These are phyloP conservation scores for Corinectria fuckeliana DNA, from an alignment of 2,329 filamentous ascomycete genomes.

Conservation along the genomic window DNA sequence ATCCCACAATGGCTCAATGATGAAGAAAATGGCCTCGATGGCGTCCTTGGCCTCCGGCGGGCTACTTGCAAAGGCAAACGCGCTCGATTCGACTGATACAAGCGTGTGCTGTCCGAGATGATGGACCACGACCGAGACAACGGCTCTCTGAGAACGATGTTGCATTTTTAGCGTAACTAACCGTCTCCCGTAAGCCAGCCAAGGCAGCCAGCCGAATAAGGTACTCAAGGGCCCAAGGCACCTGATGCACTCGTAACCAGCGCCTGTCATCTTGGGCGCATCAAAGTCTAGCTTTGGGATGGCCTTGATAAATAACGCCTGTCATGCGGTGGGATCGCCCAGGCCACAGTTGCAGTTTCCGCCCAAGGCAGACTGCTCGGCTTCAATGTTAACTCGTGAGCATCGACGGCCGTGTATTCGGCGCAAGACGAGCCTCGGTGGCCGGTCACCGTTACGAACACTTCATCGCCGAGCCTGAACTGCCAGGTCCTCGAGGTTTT, in stretches of 20 bases:
- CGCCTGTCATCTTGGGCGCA: slow-evolving; percentile 21
- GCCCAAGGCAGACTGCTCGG: slow-evolving; percentile 37
- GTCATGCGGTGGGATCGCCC: slow-evolving; percentile 46
- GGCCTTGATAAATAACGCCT: slow-evolving; percentile 40
- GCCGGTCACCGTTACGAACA: slow-evolving; percentile 38
- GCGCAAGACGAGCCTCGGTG: slow-evolving; percentile 31
- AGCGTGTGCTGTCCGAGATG: slow-evolving; percentile 32
- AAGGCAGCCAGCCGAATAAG: slow-evolving; percentile 43
- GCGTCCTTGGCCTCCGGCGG: slow-evolving; percentile 5
- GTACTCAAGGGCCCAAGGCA: slow-evolving; percentile 45
- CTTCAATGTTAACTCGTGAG: slow-evolving; percentile 40
- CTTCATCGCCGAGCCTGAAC: slow-evolving; percentile 40
- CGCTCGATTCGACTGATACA: slow-evolving; percentile 23
- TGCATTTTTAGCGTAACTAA: slow-evolving; percentile 23
- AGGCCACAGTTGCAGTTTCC: slow-evolving; percentile 44
- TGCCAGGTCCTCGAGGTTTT: slow-evolving; percentile 8
- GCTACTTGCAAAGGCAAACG: slow-evolving; percentile 1
- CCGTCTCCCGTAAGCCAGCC: slow-evolving; percentile 38
- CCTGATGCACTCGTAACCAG: slow-evolving; percentile 46
- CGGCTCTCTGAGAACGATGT: slow-evolving; percentile 21
- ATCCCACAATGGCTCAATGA: not conserved
- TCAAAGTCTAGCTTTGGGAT: slow-evolving; percentile 15
- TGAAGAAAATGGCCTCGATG: slow-evolving; percentile 6
- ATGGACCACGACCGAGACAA: slow-evolving; percentile 39
- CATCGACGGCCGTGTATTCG: slow-evolving; percentile 31